phyloP scores from a whole-genome alignment of 2,329 filamentous ascomycete species.

The Clarireedia hainanense region DNA sequence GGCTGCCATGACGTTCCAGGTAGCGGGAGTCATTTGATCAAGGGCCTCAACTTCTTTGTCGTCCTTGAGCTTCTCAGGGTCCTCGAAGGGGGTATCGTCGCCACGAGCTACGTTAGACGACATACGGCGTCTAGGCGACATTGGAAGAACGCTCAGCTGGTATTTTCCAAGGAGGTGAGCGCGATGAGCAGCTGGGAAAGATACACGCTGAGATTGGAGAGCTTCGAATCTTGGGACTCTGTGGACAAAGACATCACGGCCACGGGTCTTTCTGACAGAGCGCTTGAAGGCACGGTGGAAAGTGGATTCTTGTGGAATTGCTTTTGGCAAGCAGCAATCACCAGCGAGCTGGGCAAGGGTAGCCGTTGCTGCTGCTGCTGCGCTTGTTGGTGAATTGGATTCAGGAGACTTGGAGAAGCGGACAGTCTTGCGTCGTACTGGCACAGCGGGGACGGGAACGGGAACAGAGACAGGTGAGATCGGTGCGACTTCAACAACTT shows the following conservation, averaged over 20 bases:
- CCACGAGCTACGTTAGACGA: conserved; percentile 67
- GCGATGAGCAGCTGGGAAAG: conserved; percentile 63
- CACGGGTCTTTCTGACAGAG: conserved; percentile 56
- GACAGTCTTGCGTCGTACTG: conserved; percentile 59
- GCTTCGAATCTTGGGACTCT: conserved; percentile 81
- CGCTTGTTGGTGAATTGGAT: conserved; percentile 7
- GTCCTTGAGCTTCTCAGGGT: conserved; percentile 53
- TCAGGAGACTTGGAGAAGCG: conserved; percentile 53
- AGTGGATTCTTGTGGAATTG: conserved; percentile 60
- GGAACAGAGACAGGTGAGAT: conserved; percentile 15
- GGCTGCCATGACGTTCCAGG: conserved; percentile 54
- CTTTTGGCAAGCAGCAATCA: conserved; percentile 37
- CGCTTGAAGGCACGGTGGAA: conserved; percentile 86
- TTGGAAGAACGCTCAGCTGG: conserved; percentile 62
- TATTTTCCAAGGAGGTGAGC: conserved; percentile 81
- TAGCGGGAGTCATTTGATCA: conserved; percentile 55
- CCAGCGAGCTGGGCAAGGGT: neutral
- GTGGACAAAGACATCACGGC: conserved; percentile 74
- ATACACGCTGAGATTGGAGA: conserved; percentile 74
- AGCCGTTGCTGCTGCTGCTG: conserved; percentile 4
- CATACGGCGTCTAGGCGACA: conserved; percentile 62
- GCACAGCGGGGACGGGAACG: conserved; percentile 14
- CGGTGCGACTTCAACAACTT: conserved; percentile 33
- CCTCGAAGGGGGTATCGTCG: conserved; percentile 55
- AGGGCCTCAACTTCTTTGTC: conserved; percentile 79